Evolutionary conservation across 2,329 filamentous ascomycete genomes (phyloP).

Genomic region (Ophiocordyceps camponoti-saundersi): DNA sequence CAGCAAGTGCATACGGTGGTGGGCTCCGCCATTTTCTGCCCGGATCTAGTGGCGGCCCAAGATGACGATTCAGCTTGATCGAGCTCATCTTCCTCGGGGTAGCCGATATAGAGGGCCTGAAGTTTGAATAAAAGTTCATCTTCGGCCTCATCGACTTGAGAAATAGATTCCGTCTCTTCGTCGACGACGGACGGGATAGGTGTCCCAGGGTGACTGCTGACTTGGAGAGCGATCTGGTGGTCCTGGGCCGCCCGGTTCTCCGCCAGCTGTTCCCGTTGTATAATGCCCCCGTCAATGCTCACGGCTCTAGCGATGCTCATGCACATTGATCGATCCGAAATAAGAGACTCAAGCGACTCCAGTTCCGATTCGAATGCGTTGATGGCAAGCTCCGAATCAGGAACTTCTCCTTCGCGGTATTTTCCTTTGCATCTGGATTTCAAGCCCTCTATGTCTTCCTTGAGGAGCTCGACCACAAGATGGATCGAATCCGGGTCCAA

Average conservation of each 20-base stretch:
- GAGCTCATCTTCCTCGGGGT: neutral
- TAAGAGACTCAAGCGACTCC: neutral
- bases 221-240: too few species aligned
- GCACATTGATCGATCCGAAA: neutral
- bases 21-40: neutral
- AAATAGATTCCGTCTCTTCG: neutral
- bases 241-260: too few species aligned
- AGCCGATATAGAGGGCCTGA: neutral
- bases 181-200: too few species aligned
- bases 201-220: too few species aligned
- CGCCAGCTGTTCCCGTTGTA: too few species aligned
- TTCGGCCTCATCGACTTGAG: neutral
- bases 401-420: neutral
- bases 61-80: neutral
- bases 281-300: too few species aligned
- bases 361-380: neutral
- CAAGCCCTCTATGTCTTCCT: neutral
- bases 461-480: neutral
- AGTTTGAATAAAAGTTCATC: neutral
- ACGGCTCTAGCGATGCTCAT: too few species aligned
- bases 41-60: neutral
- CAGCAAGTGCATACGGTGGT: neutral
- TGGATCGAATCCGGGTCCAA: neutral
- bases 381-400: neutral
- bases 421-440: neutral